A percentile compares a stretch with the other conserved stretches of the same genome.
phyloP scores from a whole-genome alignment of 768 basidiomycete species.

The Lentinus brumalis region DNA sequence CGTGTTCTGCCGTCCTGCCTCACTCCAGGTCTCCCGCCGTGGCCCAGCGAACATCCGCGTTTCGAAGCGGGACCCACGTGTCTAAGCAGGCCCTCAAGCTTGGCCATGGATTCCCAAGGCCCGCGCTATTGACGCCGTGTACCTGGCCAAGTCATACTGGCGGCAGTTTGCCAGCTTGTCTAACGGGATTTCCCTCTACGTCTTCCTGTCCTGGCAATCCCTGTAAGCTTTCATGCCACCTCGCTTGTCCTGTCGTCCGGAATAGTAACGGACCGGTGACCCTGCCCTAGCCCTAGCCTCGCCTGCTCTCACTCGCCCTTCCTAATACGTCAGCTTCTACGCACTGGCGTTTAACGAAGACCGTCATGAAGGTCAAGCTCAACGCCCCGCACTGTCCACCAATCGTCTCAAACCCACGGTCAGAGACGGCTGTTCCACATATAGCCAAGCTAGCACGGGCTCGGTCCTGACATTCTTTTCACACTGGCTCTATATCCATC shows the following conservation, averaged over 20 bases:
- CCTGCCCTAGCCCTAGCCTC: not conserved
- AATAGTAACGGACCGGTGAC: not conserved
- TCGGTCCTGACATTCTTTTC: too few relatives aligned
- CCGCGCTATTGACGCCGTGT: not conserved
- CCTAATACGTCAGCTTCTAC: not conserved
- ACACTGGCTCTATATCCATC: too few relatives aligned
- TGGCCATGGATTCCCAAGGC: not conserved
- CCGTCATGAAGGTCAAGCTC: too few relatives aligned
- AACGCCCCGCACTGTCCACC: too few relatives aligned
- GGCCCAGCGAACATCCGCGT: too few relatives aligned
- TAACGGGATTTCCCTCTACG: not conserved
- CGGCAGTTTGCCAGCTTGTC: not conserved
- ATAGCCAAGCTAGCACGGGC: too few relatives aligned
- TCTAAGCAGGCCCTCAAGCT: not conserved
- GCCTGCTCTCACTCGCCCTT: not conserved
- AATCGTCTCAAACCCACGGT: too few relatives aligned
- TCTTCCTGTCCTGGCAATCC: not conserved
- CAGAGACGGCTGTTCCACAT: too few relatives aligned
- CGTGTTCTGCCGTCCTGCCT: too few relatives aligned
- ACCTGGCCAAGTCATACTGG: not conserved
- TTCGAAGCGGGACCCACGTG: not conserved
- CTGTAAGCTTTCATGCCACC: not conserved
- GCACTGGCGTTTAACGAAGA: too few relatives aligned
- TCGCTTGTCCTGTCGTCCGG: not conserved
- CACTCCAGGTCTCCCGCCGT: too few relatives aligned